A percentile compares a stretch with the other conserved stretches of the same genome.
These are phyloP conservation scores for Sporobolus alterniflorus DNA, from an alignment of 202 grass and related monocot species.

Conservation along the genomic window DNA sequence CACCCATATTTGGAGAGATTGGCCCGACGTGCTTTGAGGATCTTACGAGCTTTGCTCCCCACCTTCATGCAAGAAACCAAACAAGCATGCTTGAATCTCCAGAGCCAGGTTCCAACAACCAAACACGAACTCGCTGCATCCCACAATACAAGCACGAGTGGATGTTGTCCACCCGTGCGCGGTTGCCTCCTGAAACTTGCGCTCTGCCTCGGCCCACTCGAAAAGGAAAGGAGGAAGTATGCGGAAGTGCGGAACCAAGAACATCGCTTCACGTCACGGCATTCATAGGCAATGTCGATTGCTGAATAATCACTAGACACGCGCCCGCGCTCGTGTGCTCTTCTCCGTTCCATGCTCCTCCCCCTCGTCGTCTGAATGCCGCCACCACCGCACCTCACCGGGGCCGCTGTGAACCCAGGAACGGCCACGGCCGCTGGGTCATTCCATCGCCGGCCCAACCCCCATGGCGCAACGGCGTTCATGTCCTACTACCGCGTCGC, in stretches of 20 bases:
- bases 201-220: background rate
- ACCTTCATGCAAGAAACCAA: no score
- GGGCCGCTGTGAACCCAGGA: background rate
- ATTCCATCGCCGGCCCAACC: conserved; percentile 33
- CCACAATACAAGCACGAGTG: background rate
- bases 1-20: no score
- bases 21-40: no score
- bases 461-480: conserved; percentile 25
- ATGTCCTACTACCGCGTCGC: conserved; percentile 18
- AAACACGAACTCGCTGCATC: no score
- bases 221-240: background rate
- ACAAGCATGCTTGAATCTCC: no score
- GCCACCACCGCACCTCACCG: conserved; percentile 18
- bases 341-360: background rate
- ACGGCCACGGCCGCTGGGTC: background rate
- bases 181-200: background rate
- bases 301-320: background rate
- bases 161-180: no score
- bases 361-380: conserved; percentile 5
- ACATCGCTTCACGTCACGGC: background rate
- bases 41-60: no score
- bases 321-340: background rate
- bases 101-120: background rate
- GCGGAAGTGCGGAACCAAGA: background rate
- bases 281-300: background rate